A percentile compares a stretch with the other conserved stretches of the same genome.
phyloP scores from a whole-genome alignment of 768 basidiomycete species.

The Lentinus brumalis region DNA sequence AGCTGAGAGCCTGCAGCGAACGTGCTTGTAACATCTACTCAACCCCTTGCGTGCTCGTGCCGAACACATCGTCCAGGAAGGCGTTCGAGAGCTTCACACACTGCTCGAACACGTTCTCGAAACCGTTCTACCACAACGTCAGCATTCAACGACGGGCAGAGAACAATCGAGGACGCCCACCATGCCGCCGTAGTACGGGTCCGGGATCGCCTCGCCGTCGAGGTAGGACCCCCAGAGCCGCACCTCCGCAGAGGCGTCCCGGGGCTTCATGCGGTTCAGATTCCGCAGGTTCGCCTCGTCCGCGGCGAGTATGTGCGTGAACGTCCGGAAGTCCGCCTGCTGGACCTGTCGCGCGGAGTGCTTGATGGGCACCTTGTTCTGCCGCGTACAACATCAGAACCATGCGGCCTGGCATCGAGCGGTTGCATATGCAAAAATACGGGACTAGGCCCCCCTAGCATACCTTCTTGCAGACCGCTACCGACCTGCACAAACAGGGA shows the following conservation, averaged over 20 bases:
- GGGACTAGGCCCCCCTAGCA: not conserved
- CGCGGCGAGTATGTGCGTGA: slow-evolving; percentile 86
- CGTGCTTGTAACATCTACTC: not conserved
- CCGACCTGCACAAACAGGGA: slow-evolving; percentile 49
- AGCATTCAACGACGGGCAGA: not conserved
- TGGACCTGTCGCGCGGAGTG: slow-evolving; percentile 68
- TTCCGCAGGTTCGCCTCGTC: slow-evolving; percentile 75
- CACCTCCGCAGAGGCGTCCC: slow-evolving; percentile 59
- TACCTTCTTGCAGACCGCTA: slow-evolving; percentile 72
- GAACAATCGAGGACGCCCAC: slow-evolving; percentile 39
- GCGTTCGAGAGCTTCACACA: slow-evolving; percentile 75
- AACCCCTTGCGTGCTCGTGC: slow-evolving; percentile 26
- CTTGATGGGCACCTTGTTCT: slow-evolving; percentile 75
- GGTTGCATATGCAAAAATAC: not conserved
- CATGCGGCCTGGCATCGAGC: no score
- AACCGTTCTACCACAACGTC: slow-evolving; percentile 53
- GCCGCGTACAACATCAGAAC: not conserved
- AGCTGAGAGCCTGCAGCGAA: not conserved
- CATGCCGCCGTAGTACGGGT: slow-evolving; percentile 81
- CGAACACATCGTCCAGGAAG: slow-evolving; percentile 68
- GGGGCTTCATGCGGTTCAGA: slow-evolving; percentile 52
- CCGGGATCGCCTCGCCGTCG: slow-evolving; percentile 69
- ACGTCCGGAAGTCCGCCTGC: slow-evolving; percentile 66
- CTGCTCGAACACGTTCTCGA: slow-evolving; percentile 78
- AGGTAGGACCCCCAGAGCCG: slow-evolving; percentile 82